A percentile compares a stretch with the other conserved stretches of the same genome.
phyloP scores from a whole-genome alignment of 192 early-diverging fungal species.

The Kickxella alabastrina region DNA sequence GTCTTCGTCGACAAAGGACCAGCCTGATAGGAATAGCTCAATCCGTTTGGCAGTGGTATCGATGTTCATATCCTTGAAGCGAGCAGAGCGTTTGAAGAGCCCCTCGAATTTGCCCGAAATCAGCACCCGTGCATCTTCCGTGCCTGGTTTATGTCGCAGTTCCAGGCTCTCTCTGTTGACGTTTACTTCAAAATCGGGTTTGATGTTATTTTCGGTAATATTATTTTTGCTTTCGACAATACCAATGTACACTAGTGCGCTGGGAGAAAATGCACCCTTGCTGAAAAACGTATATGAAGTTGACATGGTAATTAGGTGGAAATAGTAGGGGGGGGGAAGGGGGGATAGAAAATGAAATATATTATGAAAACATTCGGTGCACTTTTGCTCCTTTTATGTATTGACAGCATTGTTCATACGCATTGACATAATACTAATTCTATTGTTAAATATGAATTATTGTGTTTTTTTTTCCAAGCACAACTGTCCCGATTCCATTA shows the following conservation, averaged over 20 bases:
- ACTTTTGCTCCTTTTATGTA: no score
- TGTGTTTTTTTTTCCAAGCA: no score
- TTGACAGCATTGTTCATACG: no score
- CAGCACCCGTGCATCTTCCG: neutral
- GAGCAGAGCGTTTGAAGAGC: neutral
- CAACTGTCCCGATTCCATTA: no score
- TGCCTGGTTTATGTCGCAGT: neutral
- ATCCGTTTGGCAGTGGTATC: neutral
- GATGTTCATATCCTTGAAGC: neutral
- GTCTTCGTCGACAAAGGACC: neutral
- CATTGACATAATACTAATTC: no score
- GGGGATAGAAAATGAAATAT: no score
- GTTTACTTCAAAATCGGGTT: neutral
- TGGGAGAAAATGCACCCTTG: neutral
- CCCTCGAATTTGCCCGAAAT: neutral
- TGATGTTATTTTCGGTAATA: no score
- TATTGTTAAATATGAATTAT: no score
- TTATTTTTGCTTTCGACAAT: neutral
- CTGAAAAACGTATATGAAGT: slow-evolving; percentile 4
- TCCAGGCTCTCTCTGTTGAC: neutral
- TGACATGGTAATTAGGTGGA: no score
- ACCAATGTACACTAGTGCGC: slow-evolving; percentile 1
- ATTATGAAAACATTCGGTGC: no score
- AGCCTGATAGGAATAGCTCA: neutral
- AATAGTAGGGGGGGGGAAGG: no score